A percentile compares a stretch with the other conserved stretches of the same genome.
These are phyloP conservation scores for Geotrichum carabidarum DNA, from an alignment of 1,139 yeast species.

Conservation along the genomic window DNA sequence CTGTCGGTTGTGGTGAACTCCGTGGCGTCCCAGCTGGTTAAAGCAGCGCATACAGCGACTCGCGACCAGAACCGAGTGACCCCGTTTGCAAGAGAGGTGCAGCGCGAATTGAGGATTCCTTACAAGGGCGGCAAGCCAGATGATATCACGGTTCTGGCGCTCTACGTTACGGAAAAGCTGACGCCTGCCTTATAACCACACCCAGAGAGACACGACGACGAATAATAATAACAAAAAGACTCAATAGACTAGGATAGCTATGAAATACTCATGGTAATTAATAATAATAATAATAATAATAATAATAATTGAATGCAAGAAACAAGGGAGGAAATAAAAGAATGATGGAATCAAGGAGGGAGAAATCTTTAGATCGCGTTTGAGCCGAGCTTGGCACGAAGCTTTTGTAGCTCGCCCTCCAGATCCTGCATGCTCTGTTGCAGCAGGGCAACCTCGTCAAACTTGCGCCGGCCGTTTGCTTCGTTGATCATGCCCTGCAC, in stretches of 20 bases:
- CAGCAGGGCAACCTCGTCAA: constrained; percentile 68
- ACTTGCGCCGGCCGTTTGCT: constrained; percentile 61
- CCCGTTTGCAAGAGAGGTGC: constrained; percentile 79
- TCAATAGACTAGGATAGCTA: background rate
- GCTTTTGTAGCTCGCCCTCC: constrained; percentile 45
- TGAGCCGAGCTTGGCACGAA: constrained; percentile 58
- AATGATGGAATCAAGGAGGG: background rate
- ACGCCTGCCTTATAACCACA: constrained; percentile 4
- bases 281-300: no score
- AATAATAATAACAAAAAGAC: background rate
- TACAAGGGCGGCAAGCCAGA: constrained; percentile 93
- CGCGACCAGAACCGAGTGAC: constrained; percentile 71
- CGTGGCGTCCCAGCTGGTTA: constrained; percentile 55
- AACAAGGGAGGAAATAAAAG: background rate
- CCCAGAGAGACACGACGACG: no score
- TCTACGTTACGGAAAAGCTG: constrained; percentile 37
- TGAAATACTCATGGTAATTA: background rate
- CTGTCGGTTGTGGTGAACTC: constrained; percentile 30
- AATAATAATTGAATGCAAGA: no score
- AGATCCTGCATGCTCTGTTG: constrained; percentile 58
- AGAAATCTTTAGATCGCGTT: constrained; percentile 48
- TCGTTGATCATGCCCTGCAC: constrained; percentile 59
- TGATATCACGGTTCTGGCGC: constrained; percentile 81
- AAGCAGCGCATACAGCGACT: constrained; percentile 63
- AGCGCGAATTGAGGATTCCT: constrained; percentile 48